phyloP scores from a whole-genome alignment of 768 basidiomycete genomes.

The Lentinula detonsa region DNA sequence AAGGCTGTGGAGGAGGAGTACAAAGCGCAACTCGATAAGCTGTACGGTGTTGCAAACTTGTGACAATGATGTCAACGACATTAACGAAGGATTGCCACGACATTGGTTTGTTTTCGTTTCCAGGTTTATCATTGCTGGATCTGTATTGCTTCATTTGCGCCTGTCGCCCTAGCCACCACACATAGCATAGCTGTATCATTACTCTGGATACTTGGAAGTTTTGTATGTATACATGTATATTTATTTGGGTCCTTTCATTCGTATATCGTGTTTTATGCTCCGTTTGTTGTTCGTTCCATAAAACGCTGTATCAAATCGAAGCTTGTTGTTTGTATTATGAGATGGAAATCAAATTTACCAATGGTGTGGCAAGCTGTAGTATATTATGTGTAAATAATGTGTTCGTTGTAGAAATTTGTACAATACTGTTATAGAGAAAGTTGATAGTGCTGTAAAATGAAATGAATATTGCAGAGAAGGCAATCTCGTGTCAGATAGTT shows the following conservation, averaged over 20 bases:
- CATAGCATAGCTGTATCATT: background rate
- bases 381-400: too few relatives aligned
- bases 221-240: background rate
- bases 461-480: too few relatives aligned
- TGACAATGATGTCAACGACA: background rate
- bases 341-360: too few relatives aligned
- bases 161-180: background rate
- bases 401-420: too few relatives aligned
- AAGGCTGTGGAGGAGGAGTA: slow-evolving; percentile 71
- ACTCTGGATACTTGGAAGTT: background rate
- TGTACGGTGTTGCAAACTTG: slow-evolving; percentile 28
- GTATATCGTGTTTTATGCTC: slow-evolving; percentile 1
- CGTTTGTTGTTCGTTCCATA: too few relatives aligned
- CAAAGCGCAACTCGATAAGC: slow-evolving; percentile 48
- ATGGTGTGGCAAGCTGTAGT: too few relatives aligned
- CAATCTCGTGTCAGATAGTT: background rate
- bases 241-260: background rate
- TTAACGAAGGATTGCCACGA: background rate
- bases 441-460: too few relatives aligned
- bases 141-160: background rate
- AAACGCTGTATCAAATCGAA: too few relatives aligned
- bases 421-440: too few relatives aligned
- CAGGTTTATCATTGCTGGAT: background rate
- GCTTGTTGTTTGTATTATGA: too few relatives aligned
- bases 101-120: background rate